phyloP scores from a whole-genome alignment of 805 yeast genomes.

The Barnettozyma siamensis region DNA sequence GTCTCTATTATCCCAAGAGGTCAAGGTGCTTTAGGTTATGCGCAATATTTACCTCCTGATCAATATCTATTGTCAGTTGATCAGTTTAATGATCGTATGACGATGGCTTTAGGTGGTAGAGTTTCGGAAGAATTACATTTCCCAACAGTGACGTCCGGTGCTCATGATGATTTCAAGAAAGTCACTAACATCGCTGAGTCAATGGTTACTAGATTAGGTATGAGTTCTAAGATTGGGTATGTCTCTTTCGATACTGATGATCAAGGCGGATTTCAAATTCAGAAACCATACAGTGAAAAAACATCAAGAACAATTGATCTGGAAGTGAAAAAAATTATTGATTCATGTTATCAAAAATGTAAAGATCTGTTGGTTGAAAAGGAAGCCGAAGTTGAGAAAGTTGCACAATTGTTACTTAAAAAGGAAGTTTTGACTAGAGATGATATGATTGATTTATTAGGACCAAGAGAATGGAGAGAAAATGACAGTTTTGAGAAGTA shows the following conservation, averaged over 20 bases:
- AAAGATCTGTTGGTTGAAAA: constrained; percentile 51
- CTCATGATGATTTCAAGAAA: constrained; percentile 87
- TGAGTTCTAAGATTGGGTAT: constrained; percentile 78
- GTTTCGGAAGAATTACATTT: constrained; percentile 89
- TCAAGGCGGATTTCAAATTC: constrained; percentile 46
- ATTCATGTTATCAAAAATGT: constrained; percentile 60
- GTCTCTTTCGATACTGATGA: constrained; percentile 48
- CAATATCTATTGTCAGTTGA: constrained; percentile 70
- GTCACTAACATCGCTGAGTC: constrained; percentile 83
- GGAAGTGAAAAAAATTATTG: constrained; percentile 63
- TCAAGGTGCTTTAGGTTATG: constrained; percentile 93
- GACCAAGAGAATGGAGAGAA: constrained; percentile 74
- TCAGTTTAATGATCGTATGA: constrained; percentile 78
- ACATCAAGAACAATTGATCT: constrained; percentile 63
- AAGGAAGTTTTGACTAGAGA: constrained; percentile 80
- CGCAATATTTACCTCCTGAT: constrained; percentile 90
- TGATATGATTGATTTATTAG: constrained; percentile 71
- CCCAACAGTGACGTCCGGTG: constrained; percentile 84
- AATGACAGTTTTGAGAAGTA: constrained; percentile 88
- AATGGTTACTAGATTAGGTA: constrained; percentile 85
- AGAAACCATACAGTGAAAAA: constrained; percentile 65
- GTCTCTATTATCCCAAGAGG: constrained; percentile 96
- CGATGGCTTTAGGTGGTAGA: constrained; percentile 92
- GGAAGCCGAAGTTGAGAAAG: constrained; percentile 53
- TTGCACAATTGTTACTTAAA: constrained; percentile 64